These are phyloP conservation scores for Nicotiana paniculata DNA, from an alignment of 257 asterid genomes.

Conservation along the genomic window DNA sequence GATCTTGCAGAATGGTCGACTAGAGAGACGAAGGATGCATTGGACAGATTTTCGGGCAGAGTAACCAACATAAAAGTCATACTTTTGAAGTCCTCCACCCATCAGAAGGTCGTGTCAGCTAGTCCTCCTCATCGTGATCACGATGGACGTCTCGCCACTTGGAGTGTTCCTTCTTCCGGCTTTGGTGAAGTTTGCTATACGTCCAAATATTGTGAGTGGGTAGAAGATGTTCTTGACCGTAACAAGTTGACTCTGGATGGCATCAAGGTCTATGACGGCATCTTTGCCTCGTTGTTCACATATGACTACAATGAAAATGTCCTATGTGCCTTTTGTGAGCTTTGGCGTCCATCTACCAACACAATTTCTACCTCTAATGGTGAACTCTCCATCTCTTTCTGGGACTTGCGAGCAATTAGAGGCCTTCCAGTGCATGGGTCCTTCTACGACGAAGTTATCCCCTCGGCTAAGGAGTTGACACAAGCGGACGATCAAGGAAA, in stretches of 20 bases:
- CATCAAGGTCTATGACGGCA: neutral
- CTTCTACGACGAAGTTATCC: too few species aligned
- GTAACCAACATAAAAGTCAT: neutral
- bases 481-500: too few species aligned
- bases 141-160: neutral
- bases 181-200: neutral
- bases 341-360: neutral
- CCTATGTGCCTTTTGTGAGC: neutral
- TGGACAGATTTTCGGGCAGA: too few species aligned
- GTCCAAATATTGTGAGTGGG: neutral
- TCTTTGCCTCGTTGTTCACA: neutral
- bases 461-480: too few species aligned
- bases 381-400: neutral
- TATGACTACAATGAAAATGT: too few species aligned
- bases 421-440: too few species aligned
- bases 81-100: neutral
- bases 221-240: neutral
- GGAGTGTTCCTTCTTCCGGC: too few species aligned
- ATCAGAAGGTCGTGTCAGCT: neutral
- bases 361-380: neutral
- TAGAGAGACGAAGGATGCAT: neutral
- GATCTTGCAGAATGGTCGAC: neutral
- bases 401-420: neutral
- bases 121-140: neutral
- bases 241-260: neutral